These are phyloP conservation scores for Drechslerella coelobrocha DNA, from an alignment of 2,329 filamentous ascomycete genomes.

Conservation along the genomic window DNA sequence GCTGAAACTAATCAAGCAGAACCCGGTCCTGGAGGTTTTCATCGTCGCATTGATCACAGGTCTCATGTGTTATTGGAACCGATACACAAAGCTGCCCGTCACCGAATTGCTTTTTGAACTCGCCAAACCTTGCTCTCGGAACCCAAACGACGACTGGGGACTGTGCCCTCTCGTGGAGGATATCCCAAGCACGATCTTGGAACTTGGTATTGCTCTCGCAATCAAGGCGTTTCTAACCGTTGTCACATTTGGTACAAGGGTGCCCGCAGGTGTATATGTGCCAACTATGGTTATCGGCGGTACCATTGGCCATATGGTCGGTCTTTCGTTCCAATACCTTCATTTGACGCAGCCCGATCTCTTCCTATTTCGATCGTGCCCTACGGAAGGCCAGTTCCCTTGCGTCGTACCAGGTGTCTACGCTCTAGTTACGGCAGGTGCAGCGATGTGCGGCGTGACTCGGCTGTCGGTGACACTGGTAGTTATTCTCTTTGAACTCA, in stretches of 20 bases:
- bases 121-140: constrained; percentile 81
- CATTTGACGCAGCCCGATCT: constrained; percentile 67
- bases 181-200: constrained; percentile 77
- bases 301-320: constrained; percentile 76
- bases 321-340: constrained; percentile 47
- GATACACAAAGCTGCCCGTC: constrained; percentile 84
- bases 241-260: constrained; percentile 65
- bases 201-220: constrained; percentile 77
- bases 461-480: constrained; percentile 89
- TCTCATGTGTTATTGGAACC: constrained; percentile 89
- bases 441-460: constrained; percentile 97
- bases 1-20: constrained; percentile 77
- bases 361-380: constrained; percentile 76
- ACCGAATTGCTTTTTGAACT: constrained; percentile 89
- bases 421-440: constrained; percentile 82
- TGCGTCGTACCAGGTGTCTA: constrained; percentile 98
- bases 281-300: constrained; percentile 98
- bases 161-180: constrained; percentile 78
- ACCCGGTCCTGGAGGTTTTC: constrained; percentile 84
- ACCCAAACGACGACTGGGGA: constrained; percentile 71
- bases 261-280: constrained; percentile 92
- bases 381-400: constrained; percentile 72
- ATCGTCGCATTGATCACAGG: constrained; percentile 86
- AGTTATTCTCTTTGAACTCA: constrained; percentile 94
- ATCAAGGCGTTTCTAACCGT: constrained; percentile 85